Conservation (phyloP, 345 rosid species). For the Syzygium oleosum region DNA sequence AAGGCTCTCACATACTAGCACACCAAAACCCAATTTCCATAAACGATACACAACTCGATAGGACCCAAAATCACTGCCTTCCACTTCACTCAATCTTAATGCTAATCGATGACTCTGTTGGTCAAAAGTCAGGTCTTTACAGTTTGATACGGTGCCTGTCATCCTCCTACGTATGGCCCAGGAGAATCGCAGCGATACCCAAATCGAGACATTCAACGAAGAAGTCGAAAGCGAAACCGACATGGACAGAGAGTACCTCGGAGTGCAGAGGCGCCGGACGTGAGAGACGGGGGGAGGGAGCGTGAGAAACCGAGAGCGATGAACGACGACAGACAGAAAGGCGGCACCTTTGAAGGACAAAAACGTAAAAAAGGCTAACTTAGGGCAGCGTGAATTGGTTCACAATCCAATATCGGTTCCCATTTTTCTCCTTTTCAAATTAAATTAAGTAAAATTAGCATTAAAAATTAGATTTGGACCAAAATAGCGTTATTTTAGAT, state of each 20-base stretch:
- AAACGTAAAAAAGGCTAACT: not conserved
- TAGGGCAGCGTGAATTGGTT: not conserved
- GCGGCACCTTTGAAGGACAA: not conserved
- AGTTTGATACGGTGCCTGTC: not conserved
- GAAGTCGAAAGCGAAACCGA: not conserved
- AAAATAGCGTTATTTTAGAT: no score
- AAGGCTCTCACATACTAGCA: not conserved
- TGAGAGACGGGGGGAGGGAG: not conserved
- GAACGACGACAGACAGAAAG: not conserved
- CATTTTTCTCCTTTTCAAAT: no score
- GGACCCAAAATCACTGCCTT: not conserved
- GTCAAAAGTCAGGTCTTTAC: not conserved
- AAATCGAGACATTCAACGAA: not conserved
- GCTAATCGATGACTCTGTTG: not conserved
- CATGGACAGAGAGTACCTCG: not conserved
- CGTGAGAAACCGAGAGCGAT: fast-evolving
- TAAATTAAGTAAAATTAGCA: no score
- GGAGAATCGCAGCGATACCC: not conserved
- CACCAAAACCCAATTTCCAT: not conserved
- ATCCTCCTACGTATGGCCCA: not conserved
- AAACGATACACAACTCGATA: fast-evolving
- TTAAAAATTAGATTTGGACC: no score
- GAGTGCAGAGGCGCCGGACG: not conserved
- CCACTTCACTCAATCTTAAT: not conserved
- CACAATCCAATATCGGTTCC: no score